Base-by-base conservation (phyloP, 2,329 filamentous ascomycete species). In the Colletotrichum incanum region DNA sequence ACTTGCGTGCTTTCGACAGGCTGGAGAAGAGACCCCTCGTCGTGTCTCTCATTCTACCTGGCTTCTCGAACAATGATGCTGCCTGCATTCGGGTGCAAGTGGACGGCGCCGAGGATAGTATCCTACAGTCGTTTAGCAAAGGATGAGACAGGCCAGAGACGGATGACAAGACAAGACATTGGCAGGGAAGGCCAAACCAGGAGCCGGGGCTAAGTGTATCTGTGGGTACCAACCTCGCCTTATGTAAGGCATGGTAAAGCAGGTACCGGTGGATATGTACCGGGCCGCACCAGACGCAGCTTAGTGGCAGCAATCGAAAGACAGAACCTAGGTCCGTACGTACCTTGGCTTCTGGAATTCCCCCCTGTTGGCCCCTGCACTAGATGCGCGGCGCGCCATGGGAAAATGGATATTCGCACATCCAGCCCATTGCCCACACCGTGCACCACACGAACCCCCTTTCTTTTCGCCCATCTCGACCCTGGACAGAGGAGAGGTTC, bases 211-310 rank as follows among this genome's bases (percentile, higher is more conserved):
- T 43, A 63, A 63, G 23, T 63, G 14, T 12, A 28, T 18, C 8
- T 14, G 37, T 50, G 31, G 47, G 45, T 50, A 62, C 31, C 20
- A 26, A 39, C 14, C 31, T 39, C 7, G 14, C 49, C 61, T 64
- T 64, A 54, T 52, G 61, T 64, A 71, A 63, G 67, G 65, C 50
- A 72, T 26, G 31, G n/a, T 26, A 60, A 72, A 54, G 69, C 58
- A 72, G 69, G 65, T 72, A 69, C 69, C 45, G 39, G 65, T 69
- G 65, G 69, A 55, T 72, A 64, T 59, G 65, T 64, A 69, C 52
- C 58, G 69, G 43, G 49, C 41, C 65, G 61, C 59, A 23, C 65
- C 37, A 62, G 43, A 62, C 28, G 23, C n/a, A 39, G 59, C n/a
- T 39, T 62, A 50, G 31, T n/a, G 14, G 50, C 28, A 7, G 52